Evolutionary conservation across 768 basidiomycete species (phyloP).

Genomic region (Grammothele lineata): DNA sequence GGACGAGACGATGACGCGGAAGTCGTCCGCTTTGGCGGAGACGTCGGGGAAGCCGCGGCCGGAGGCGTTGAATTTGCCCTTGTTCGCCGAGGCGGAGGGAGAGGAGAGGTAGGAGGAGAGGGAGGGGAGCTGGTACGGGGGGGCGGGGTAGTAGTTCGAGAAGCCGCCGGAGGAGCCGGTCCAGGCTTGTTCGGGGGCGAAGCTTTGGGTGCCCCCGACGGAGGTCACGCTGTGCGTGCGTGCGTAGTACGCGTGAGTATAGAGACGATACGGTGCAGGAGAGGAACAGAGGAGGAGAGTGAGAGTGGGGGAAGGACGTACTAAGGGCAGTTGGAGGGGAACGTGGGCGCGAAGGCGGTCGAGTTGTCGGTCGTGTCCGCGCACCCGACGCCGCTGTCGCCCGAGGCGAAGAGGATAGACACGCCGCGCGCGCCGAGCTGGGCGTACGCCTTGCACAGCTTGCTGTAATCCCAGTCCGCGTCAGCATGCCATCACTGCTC

Average conservation of each 20-base stretch:
- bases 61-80: slow-evolving; percentile 23
- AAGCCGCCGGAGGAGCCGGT: slow-evolving; percentile 69
- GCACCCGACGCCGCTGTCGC: slow-evolving; percentile 33
- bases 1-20: slow-evolving; percentile 20
- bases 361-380: slow-evolving; percentile 45
- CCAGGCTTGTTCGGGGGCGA: slow-evolving; percentile 49
- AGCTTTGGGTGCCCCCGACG: slow-evolving; percentile 55
- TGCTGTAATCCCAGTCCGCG: slow-evolving; percentile 36
- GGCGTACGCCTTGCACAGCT: slow-evolving; percentile 30
- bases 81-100: slow-evolving; percentile 52
- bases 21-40: slow-evolving; percentile 34
- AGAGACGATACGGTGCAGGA: too few relatives aligned
- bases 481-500: background rate
- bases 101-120: slow-evolving; percentile 44
- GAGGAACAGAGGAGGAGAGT: background rate
- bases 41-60: slow-evolving; percentile 48
- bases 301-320: background rate
- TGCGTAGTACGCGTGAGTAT: too few relatives aligned
- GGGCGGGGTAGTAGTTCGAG: slow-evolving; percentile 55
- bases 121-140: slow-evolving; percentile 45
- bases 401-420: slow-evolving; percentile 33
- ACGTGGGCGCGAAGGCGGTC: slow-evolving; percentile 45
- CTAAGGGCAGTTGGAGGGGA: slow-evolving; percentile 48
- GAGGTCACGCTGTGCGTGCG: slow-evolving; percentile 52
- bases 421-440: slow-evolving; percentile 33